Conservation (phyloP, 83 land plant genomes). For the Picea abies region DNA sequence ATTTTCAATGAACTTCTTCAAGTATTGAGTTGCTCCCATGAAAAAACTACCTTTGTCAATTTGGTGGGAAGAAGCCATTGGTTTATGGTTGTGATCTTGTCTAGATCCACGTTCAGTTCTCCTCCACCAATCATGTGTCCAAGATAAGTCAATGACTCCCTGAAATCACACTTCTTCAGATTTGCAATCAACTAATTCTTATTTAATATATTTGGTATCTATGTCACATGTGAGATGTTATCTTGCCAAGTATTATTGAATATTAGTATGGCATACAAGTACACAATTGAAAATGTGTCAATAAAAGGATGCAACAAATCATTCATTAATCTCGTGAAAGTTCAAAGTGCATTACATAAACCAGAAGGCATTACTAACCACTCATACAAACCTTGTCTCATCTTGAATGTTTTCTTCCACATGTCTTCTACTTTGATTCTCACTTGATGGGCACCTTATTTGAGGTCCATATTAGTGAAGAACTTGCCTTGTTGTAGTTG, state of each 20-base stretch:
- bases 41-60: not conserved
- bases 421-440: no score
- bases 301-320: not conserved
- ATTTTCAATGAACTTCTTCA: not conserved
- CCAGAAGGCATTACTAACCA: not conserved
- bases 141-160: not conserved
- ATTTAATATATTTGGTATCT: not conserved
- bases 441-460: not conserved
- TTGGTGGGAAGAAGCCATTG: not conserved
- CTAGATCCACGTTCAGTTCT: not conserved
- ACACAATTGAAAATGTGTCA: not conserved
- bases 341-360: not conserved
- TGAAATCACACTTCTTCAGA: not conserved
- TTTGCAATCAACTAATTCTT: not conserved
- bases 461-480: not conserved
- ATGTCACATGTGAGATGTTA: not conserved
- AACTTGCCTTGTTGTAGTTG: not conserved
- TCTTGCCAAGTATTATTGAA: not conserved
- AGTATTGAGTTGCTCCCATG: not conserved
- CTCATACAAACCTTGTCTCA: not conserved
- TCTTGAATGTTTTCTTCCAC: not conserved
- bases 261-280: not conserved
- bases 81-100: not conserved
- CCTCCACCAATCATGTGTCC: not conserved
- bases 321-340: not conserved